Base-by-base conservation (phyloP, 768 basidiomycete species). In the Tricholoma sp. region DNA sequence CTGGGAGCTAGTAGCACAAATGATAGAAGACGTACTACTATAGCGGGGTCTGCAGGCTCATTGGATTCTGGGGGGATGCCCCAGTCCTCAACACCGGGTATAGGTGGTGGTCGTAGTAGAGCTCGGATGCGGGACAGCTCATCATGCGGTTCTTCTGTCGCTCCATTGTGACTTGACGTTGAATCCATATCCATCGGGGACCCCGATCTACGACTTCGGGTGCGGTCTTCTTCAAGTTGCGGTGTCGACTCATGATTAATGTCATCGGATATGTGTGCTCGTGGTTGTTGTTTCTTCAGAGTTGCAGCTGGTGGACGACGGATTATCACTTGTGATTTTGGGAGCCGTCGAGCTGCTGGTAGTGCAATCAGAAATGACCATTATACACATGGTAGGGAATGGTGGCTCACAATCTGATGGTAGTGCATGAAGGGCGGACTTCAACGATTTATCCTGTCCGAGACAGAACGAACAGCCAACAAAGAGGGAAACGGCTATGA, bases 61-160 rank as follows among this genome's bases (percentile, higher is more conserved):
- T 72, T 70, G 0, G 84, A 73, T 50, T 77, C 76, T 0, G 83
- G 75, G 0, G 89, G 88, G 58, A 94, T 89, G 5, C 89, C 91
- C 85, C 89, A 94, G 63, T 92, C 83, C 0, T 73, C 74, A 3
- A 85, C 62, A 21, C 83, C 88, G 0, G 81, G 76, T 58, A 90
- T 85, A 1, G 82, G 76, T 16, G 84, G 82, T 4, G 89, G 91
- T 11, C 70, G 74, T 24, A 91, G 72, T 3, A 88, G 71, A 3
- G 71, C 68, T 35, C 86, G 79, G 18, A 90, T 80, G 9, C 69
- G 76, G 7, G 73, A 60, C 1, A 86, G 63, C 59, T 89, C 87
- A 59, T 82, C 79, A 32, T 71, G 66, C 51, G 61, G 67, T 27
- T 69, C 63, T 46, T 66, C 64, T 45, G 63, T 34, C 10, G 57